These are phyloP conservation scores for Epipyxis sp. DNA, from an alignment of 108 stramenopile species.

Conservation along the genomic window DNA sequence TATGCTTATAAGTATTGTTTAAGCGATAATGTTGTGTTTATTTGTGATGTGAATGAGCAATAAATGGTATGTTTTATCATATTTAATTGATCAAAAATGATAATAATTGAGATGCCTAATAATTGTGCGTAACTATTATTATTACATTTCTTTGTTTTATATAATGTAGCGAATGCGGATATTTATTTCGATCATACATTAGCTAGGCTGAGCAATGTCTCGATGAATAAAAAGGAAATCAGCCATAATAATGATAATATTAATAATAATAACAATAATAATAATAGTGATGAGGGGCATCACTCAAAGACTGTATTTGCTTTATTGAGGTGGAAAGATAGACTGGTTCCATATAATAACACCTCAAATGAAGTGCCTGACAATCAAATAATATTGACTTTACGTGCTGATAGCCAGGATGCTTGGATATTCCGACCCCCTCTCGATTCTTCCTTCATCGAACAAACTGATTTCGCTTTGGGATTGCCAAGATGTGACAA, in stretches of 20 bases:
- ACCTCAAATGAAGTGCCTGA: not conserved
- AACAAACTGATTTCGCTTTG: conserved; percentile 8
- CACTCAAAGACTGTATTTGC: conserved; percentile 26
- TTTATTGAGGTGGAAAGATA: conserved; percentile 22
- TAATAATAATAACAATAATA: too few relatives aligned
- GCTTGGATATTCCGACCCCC: conserved; percentile 44
- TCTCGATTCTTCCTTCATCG: not conserved
- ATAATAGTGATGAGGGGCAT: too few relatives aligned
- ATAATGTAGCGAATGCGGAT: conserved; percentile 37
- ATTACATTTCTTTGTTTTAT: not conserved
- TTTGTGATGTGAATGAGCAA: too few relatives aligned
- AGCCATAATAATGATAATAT: too few relatives aligned
- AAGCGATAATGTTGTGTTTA: too few relatives aligned
- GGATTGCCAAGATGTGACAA: conserved; percentile 43
- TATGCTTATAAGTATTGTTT: too few relatives aligned
- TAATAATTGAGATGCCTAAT: too few relatives aligned
- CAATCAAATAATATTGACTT: not conserved
- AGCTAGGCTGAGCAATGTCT: not conserved
- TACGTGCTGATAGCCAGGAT: conserved; percentile 43
- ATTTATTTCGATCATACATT: conserved; percentile 32
- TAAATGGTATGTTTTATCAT: too few relatives aligned
- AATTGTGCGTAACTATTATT: too few relatives aligned
- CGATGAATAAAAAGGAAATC: not conserved
- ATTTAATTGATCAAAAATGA: too few relatives aligned
- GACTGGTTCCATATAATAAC: not conserved